These are phyloP conservation scores for Pythium periplocum DNA, from an alignment of 352 stramenopile genomes.

Conservation along the genomic window DNA sequence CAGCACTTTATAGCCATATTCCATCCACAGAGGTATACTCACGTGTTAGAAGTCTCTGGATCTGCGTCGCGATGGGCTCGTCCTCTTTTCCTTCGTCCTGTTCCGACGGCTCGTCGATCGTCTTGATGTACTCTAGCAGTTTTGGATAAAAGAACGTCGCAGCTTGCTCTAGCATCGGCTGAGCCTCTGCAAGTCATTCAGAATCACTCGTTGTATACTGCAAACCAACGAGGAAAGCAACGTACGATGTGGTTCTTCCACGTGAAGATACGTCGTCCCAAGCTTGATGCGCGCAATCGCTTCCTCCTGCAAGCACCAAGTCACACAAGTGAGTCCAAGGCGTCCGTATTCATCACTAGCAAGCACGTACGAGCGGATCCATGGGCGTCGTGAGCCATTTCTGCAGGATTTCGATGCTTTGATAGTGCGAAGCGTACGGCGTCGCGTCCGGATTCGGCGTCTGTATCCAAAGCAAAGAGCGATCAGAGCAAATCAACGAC, in stretches of 20 bases:
- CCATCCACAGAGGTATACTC: neutral
- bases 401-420: slow-evolving; percentile 45
- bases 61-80: slow-evolving; percentile 14
- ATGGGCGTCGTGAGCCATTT: slow-evolving; percentile 36
- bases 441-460: slow-evolving; percentile 38
- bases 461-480: slow-evolving; percentile 13
- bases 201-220: slow-evolving; percentile 1
- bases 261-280: slow-evolving; percentile 39
- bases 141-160: slow-evolving; percentile 32
- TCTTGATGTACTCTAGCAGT: slow-evolving; percentile 11
- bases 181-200: slow-evolving; percentile 30
- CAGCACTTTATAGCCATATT: no score
- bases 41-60: neutral
- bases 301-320: slow-evolving; percentile 22
- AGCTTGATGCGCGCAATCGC: slow-evolving; percentile 32
- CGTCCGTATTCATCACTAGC: neutral
- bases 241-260: slow-evolving; percentile 63
- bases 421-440: slow-evolving; percentile 50
- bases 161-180: slow-evolving; percentile 44
- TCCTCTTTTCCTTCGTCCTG: slow-evolving; percentile 10
- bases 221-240: neutral
- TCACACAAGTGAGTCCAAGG: slow-evolving; percentile 1
- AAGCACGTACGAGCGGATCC: slow-evolving; percentile 20
- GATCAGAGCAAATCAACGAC: neutral
- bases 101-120: neutral